Evolutionary conservation across 23 red algal species (phyloP).

Genomic region (Gracilariopsis chorda): DNA sequence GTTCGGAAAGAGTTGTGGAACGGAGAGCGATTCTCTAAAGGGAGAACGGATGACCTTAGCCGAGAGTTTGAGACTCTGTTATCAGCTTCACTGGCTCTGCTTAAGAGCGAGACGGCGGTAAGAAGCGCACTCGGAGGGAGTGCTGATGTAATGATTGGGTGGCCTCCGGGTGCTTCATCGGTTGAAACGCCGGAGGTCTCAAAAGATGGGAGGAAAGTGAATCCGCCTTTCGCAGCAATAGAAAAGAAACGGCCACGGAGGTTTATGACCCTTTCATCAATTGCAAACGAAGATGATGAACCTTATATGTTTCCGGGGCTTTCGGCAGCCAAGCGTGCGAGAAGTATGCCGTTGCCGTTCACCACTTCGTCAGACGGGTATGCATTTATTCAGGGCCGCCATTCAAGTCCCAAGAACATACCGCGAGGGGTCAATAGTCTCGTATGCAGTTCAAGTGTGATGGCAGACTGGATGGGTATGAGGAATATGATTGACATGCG

Average conservation of each 20-base stretch:
- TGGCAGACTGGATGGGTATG: slow-evolving; percentile 35
- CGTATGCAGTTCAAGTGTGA: background rate
- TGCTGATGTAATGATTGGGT: background rate
- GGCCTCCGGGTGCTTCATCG: slow-evolving; percentile 38
- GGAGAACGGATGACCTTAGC: background rate
- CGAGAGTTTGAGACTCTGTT: background rate
- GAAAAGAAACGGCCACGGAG: slow-evolving; percentile 38
- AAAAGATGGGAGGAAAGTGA: slow-evolving; percentile 12
- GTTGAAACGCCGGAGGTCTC: slow-evolving; percentile 35
- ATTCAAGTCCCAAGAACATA: background rate
- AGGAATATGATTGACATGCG: background rate
- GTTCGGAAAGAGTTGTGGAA: slow-evolving; percentile 24
- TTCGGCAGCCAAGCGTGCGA: background rate
- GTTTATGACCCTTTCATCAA: slow-evolving; percentile 41
- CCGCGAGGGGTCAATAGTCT: background rate
- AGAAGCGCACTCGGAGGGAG: background rate
- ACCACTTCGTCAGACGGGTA: background rate
- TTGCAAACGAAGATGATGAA: slow-evolving; percentile 27
- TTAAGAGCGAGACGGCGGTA: background rate
- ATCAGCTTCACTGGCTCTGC: background rate
- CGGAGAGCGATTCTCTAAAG: background rate
- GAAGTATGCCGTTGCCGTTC: slow-evolving; percentile 21
- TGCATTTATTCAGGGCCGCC: slow-evolving; percentile 44
- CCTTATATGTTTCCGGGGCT: background rate
- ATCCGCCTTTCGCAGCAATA: slow-evolving; percentile 28